Evolutionary conservation across 176 grass and related monocot species (phyloP).

Genomic region (Pontederia paniculata): DNA sequence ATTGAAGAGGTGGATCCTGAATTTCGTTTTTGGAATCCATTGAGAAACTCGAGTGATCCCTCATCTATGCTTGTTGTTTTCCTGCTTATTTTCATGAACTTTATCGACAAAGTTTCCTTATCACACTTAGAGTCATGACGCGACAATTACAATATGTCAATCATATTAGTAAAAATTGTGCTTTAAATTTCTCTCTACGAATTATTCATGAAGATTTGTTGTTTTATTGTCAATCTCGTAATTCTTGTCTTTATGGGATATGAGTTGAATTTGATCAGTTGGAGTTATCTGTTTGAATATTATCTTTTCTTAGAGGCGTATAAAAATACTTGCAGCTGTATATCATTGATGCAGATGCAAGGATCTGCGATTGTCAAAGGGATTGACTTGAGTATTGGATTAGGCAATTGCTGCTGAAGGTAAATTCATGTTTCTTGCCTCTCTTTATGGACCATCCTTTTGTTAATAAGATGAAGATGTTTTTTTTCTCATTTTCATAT

Average conservation of each 20-base stretch:
- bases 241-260: conserved; percentile 39
- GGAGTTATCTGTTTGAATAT: conserved; percentile 65
- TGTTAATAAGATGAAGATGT: no score
- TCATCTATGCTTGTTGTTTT: conserved; percentile 92
- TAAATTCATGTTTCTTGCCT: conserved; percentile 9
- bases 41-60: conserved; percentile 67
- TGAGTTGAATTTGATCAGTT: conserved; percentile 65
- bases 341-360: conserved; percentile 55
- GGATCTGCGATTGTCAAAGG: conserved; percentile 94
- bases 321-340: conserved; percentile 97
- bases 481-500: no score
- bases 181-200: not conserved
- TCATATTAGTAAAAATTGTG: conserved; percentile 57
- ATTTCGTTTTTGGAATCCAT: conserved; percentile 87
- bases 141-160: conserved; percentile 81
- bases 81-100: conserved; percentile 99
- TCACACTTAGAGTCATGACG: conserved; percentile 82
- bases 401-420: conserved; percentile 87
- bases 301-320: conserved; percentile 84
- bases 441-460: not conserved
- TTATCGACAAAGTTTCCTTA: conserved; percentile 92
- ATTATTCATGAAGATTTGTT: not conserved
- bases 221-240: not conserved
- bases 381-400: conserved; percentile 88
- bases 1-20: conserved; percentile 83